Evolutionary conservation across 75 land plant species (phyloP), one percentile per base, ranked within the genome.

Genomic region (Pinus taeda): DNA sequence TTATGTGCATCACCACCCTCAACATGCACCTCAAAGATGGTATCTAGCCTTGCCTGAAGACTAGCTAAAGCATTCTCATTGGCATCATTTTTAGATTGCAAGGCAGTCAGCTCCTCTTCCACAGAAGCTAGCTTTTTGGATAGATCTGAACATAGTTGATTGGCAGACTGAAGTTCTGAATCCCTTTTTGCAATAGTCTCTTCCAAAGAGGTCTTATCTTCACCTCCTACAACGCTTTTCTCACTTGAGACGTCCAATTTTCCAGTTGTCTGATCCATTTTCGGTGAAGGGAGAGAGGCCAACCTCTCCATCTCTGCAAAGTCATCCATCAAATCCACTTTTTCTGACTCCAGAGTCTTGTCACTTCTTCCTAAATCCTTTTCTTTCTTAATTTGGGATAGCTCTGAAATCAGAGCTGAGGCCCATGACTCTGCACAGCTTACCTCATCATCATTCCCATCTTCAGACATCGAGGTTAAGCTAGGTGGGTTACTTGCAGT

Each of bases 251-350:
- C 33, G 13, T 39, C 64, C 26, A 79, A 59, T 53, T 58, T 15
- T 58, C 24, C 36, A 6, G 65, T 30, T 21, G 57, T 59, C 9
- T 70, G 63, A 6, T 66, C 79, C 78, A 77, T 83, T 56, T 83
- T 75, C 49, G 81, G 77, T 59, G 84, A 66, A 73, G 91, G 77
- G 11, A 79, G 57, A 65, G 82, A 78, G 22, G 94, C 94, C 71
- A 96, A 76, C 74, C 80, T 90, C 79, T 96, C 98, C 99, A 94
- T 96, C 78, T 96, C 99, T 33, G 85, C 81, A 70, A 96, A 96
- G 80, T 96, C 99, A 87, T 96, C 98, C 99, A 96, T 94, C 64
- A 96, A 82, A 15, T 89, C 89, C 76, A 95, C 59, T 57, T 84
- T 87, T 60, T 59, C 77, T n/a, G 83, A 80, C 57, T 80, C 83